Percentiles rank a stretch among this genome's conserved stretches.
These are phyloP conservation scores for Erodium maritimum DNA, from an alignment of 345 rosid genomes.

Conservation along the genomic window DNA sequence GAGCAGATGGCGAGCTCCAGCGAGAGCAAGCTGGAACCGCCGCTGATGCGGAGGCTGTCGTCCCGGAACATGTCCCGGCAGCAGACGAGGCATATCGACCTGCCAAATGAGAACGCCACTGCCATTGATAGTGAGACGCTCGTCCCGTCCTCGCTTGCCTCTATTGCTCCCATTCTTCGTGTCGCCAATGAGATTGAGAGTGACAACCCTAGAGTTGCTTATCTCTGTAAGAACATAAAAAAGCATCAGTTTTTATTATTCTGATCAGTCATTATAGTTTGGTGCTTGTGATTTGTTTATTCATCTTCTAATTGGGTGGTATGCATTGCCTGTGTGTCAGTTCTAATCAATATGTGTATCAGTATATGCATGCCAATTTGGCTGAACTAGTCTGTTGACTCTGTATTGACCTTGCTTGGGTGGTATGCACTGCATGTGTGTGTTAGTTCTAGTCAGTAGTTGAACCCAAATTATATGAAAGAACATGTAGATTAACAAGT, in stretches of 20 bases:
- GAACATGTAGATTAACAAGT: too few relatives aligned
- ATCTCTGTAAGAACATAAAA: slow-evolving; percentile 48
- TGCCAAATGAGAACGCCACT: slow-evolving; percentile 32
- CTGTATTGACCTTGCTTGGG: slow-evolving; percentile 1
- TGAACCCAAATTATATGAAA: too few relatives aligned
- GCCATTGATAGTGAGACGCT: slow-evolving; percentile 61
- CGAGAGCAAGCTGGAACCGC: slow-evolving; percentile 35
- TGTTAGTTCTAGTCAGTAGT: too few relatives aligned
- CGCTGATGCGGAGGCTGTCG: slow-evolving; percentile 30
- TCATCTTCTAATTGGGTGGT: too few relatives aligned
- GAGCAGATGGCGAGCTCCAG: slow-evolving; percentile 73
- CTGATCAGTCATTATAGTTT: too few relatives aligned
- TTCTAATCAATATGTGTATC: too few relatives aligned
- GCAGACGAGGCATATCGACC: slow-evolving; percentile 32
- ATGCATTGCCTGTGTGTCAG: too few relatives aligned
- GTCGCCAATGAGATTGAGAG: slow-evolving; percentile 75
- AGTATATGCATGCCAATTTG: not conserved
- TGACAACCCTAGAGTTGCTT: slow-evolving; percentile 71
- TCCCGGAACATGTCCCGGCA: slow-evolving; percentile 34
- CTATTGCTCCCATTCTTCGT: slow-evolving; percentile 70
- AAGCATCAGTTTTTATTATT: not conserved
- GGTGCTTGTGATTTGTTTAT: too few relatives aligned
- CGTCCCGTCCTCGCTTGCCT: slow-evolving; percentile 76
- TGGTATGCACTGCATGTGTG: too few relatives aligned
- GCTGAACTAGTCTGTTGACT: not conserved